Conservation (phyloP, 441 rosid species). For the Bruguiera hainesii region DNA sequence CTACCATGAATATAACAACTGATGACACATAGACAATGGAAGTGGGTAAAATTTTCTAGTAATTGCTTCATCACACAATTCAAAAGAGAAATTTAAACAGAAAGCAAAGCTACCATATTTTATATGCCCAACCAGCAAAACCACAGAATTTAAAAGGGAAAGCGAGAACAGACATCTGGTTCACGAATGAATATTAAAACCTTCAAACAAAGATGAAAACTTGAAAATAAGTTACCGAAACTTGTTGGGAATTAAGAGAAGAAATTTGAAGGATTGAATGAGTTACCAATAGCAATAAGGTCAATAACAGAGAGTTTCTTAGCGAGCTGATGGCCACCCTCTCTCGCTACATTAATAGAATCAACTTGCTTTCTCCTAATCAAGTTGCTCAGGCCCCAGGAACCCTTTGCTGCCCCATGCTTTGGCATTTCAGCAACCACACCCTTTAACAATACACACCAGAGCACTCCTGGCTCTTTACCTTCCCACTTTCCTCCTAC, state of each 20-base stretch:
- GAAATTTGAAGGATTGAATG: neutral
- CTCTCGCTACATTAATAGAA: constrained; percentile 38
- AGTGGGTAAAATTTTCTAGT: neutral
- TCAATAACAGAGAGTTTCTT: constrained; percentile 69
- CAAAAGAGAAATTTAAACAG: neutral
- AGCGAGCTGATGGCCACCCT: constrained; percentile 51
- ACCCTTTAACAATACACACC: constrained; percentile 29
- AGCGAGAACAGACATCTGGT: no score
- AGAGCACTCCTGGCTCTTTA: neutral
- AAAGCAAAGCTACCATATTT: neutral
- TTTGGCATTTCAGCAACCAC: constrained; percentile 41
- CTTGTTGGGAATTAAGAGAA: neutral
- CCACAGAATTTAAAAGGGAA: neutral
- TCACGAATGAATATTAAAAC: no score
- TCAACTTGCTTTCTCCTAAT: constrained; percentile 87
- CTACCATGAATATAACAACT: neutral
- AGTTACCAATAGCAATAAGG: constrained; percentile 80
- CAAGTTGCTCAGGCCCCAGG: constrained; percentile 45
- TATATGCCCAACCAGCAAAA: neutral
- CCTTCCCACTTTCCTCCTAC: neutral
- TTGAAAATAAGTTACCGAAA: neutral
- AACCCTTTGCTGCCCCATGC: constrained; percentile 27
- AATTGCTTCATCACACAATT: neutral
- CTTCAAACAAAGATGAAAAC: neutral
- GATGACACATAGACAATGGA: neutral